Conservation (phyloP, 1,139 yeast genomes). For the Candida sanyaensis region DNA sequence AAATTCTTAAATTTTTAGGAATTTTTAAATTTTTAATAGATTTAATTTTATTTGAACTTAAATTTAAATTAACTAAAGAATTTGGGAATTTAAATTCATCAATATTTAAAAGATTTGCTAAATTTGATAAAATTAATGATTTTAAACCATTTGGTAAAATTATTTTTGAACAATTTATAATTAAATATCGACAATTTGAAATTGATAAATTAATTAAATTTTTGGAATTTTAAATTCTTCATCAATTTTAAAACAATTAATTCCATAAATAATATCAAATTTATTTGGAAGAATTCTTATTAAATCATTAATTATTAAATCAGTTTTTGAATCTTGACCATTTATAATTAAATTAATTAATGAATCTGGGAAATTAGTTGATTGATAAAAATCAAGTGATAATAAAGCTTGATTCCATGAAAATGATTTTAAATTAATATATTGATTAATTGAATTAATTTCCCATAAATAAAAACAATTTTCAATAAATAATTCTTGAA, state of each 20-base stretch:
- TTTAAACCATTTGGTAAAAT: constrained; percentile 5
- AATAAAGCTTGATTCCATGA: constrained; percentile 10
- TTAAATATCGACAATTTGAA: constrained; percentile 8
- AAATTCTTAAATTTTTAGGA: constrained; percentile 4
- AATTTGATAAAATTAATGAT: constrained; percentile 4
- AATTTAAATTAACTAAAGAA: constrained; percentile 4
- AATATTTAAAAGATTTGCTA: constrained; percentile 7
- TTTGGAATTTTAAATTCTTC: constrained; percentile 7
- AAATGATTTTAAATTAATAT: constrained; percentile 5
- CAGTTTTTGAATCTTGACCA: constrained; percentile 4
- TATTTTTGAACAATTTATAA: constrained; percentile 4
- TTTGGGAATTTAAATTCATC: constrained; percentile 3
- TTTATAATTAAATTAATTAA: constrained; percentile 7
- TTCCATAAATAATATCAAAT: constrained; percentile 7
- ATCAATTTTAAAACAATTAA: constrained; percentile 7
- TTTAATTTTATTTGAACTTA: constrained; percentile 9
- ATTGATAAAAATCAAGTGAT: constrained; percentile 6
- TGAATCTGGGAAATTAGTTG: constrained; percentile 3
- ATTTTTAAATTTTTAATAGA: constrained; percentile 4
- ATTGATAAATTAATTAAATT: constrained; percentile 4
- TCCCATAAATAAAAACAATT: constrained; percentile 6
- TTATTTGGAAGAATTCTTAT: constrained; percentile 6
- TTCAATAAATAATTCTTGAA: constrained; percentile 3
- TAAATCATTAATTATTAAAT: constrained; percentile 2
- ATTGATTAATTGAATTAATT: constrained; percentile 2